Conservation (phyloP, 1,139 yeast genomes). For the Candida sp. region DNA sequence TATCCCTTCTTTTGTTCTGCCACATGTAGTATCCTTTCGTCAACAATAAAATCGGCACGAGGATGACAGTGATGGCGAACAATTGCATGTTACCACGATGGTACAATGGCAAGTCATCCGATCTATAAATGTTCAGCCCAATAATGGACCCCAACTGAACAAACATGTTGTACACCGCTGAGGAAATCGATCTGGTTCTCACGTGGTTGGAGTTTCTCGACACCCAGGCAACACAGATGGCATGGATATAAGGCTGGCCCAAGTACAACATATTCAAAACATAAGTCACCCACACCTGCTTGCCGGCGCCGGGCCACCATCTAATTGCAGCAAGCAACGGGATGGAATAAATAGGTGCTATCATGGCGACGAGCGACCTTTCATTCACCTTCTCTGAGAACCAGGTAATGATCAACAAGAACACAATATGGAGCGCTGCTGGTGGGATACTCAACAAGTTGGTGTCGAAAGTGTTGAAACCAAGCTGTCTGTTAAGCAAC, state of each 20-base stretch:
- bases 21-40: constrained; percentile 46
- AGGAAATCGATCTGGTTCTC: constrained; percentile 57
- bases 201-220: constrained; percentile 66
- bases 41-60: constrained; percentile 21
- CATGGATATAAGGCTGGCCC: constrained; percentile 55
- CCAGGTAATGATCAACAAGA: constrained; percentile 42
- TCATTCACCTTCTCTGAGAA: constrained; percentile 42
- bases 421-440: constrained; percentile 17
- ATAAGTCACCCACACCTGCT: constrained; percentile 57
- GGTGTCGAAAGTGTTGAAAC: constrained; percentile 58
- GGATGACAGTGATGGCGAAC: constrained; percentile 18
- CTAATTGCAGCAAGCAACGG: constrained; percentile 46
- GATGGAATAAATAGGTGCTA: constrained; percentile 40
- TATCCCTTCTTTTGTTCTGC: constrained; percentile 48
- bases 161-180: constrained; percentile 62
- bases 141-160: constrained; percentile 60
- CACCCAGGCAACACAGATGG: constrained; percentile 63
- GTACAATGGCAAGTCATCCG: constrained; percentile 61
- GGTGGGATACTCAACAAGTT: constrained; percentile 59
- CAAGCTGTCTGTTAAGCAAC: constrained; percentile 48
- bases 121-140: constrained; percentile 57
- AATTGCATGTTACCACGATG: constrained; percentile 51
- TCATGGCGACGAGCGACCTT: constrained; percentile 33
- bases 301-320: constrained; percentile 55
- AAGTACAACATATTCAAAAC: constrained; percentile 48